These are phyloP conservation scores for Aspergillus flavus DNA, from an alignment of 2,329 filamentous ascomycete species.

Conservation along the genomic window DNA sequence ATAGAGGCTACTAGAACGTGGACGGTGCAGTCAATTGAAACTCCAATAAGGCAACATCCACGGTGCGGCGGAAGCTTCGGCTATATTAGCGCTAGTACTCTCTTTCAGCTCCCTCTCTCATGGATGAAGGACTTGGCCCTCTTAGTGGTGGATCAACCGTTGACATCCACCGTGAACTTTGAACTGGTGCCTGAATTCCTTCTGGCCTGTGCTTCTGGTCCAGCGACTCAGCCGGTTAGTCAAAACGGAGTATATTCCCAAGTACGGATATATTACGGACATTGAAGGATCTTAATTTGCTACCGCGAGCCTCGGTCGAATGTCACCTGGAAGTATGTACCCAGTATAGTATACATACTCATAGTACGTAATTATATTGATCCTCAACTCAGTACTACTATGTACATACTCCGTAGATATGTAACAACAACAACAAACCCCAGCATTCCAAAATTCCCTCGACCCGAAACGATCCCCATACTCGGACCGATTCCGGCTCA, in stretches of 20 bases:
- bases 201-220: slow-evolving; percentile 1
- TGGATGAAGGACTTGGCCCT: neutral
- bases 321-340: neutral
- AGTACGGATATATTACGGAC: neutral
- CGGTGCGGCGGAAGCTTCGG: neutral
- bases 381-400: neutral
- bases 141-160: slow-evolving; percentile 3
- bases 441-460: neutral
- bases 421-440: neutral
- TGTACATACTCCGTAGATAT: neutral
- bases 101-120: neutral
- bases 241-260: neutral
- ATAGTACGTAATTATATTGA: neutral
- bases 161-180: neutral
- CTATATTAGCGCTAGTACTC: neutral
- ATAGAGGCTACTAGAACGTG: neutral
- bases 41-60: neutral
- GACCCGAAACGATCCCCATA: neutral
- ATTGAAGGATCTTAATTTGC: too few relatives aligned
- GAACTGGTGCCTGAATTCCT: neutral
- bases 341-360: neutral
- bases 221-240: too few relatives aligned
- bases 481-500: neutral
- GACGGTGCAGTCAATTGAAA: neutral
- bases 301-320: neutral